A percentile compares a stretch with the other conserved stretches of the same genome.
Conservation (phyloP, 805 yeast species). For the Lachancea nothofagi region DNA sequence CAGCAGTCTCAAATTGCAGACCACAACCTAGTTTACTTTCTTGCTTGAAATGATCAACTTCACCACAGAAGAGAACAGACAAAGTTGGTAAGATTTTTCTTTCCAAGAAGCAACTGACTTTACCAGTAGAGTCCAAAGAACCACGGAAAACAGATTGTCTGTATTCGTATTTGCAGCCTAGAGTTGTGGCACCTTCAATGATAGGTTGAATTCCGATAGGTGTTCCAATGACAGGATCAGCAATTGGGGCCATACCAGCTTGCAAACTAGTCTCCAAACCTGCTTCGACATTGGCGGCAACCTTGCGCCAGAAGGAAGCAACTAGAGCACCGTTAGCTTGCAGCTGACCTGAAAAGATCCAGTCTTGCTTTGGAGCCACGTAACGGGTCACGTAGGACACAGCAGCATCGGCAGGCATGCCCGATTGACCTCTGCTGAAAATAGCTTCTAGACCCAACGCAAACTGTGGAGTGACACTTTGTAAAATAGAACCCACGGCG, state of each 20-base stretch:
- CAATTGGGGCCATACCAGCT: conserved; percentile 69
- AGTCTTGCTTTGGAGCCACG: conserved; percentile 59
- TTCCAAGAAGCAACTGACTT: conserved; percentile 85
- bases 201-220: conserved; percentile 80
- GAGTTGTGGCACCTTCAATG: conserved; percentile 84
- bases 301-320: conserved; percentile 91
- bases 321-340: conserved; percentile 88
- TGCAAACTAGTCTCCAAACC: conserved; percentile 83
- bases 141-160: conserved; percentile 95
- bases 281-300: conserved; percentile 89
- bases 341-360: conserved; percentile 91
- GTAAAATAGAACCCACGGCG: conserved; percentile 84
- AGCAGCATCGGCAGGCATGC: conserved; percentile 84
- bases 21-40: conserved; percentile 87
- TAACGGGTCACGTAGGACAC: conserved; percentile 87
- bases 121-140: conserved; percentile 85
- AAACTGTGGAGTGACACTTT: conserved; percentile 76
- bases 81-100: conserved; percentile 90
- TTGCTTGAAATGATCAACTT: conserved; percentile 79
- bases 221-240: conserved; percentile 68
- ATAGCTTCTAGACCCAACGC: conserved; percentile 90
- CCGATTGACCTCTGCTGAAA: conserved; percentile 66
- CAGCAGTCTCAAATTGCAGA: conserved; percentile 91
- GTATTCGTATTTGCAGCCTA: conserved; percentile 97
- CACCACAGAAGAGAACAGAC: conserved; percentile 83